Base-by-base conservation (phyloP, 768 basidiomycete species). In the Hydnum rufescens region DNA sequence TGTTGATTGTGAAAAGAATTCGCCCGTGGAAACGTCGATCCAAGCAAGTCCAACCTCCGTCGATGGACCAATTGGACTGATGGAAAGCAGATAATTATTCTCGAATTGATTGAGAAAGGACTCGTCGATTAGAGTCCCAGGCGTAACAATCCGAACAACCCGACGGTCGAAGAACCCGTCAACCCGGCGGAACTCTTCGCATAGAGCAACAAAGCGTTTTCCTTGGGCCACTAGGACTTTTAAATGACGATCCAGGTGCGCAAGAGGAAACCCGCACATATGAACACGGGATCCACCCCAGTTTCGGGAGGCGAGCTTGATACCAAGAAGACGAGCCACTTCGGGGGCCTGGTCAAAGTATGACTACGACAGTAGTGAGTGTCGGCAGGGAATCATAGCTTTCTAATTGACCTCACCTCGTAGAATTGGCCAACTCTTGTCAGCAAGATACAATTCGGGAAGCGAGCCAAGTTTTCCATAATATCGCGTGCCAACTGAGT, bases 361-460 rank as follows among this genome's bases (percentile, higher is more conserved):
- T 0, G 92, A 92, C 90, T 96, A 23, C 8, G 28, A 44, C 25
- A 23, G 50, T 5, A 32, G 55, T 49, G 60, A 57, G 31, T 22
- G 42, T 49, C 52, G 46, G 43, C 39, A 44, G 13, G 32, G 23
- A 52, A 13, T 25, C 47, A 42, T 16, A 29, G 30, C n/a, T 26
- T 34, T 19, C n/a, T 18, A 16, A 18, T 0, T 3, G 18, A 22
- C 53, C 67, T 36, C 62, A 87, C 92, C 74, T 96, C 92, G 61
- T 93, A 96, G 64, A 96, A 96, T 59, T 88, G 81, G 13, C 92
- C 92, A 6, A 96, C 89, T 51, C 87, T 76, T 4, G 90, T 96
- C 18, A 97, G 72, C 25, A 96, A 70, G 28, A 95, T 71, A 61
- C 89, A 92, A 59, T 90, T 83, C 22, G 92, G 83, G 61, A 88